A percentile compares a stretch with the other conserved stretches of the same genome.
Evolutionary conservation across 1,139 yeast genomes (phyloP).

Genomic region (Yamadazyma conglobata): DNA sequence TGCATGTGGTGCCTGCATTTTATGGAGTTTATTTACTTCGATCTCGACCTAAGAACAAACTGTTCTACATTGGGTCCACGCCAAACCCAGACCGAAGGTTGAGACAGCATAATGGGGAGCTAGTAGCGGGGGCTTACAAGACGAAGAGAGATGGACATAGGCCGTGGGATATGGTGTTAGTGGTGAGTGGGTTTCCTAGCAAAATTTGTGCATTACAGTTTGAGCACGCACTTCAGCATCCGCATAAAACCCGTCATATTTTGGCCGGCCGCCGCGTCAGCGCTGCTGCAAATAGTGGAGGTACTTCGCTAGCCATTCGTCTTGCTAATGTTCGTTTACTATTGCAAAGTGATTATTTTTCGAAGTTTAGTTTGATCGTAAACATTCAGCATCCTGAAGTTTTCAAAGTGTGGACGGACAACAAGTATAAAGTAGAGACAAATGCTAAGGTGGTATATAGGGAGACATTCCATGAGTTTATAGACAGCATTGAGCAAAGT

Average conservation of each 20-base stretch:
- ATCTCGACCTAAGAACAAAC: conserved; percentile 50
- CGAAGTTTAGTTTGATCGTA: conserved; percentile 36
- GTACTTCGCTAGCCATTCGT: conserved; percentile 38
- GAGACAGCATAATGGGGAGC: conserved; percentile 74
- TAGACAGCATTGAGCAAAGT: conserved; percentile 7
- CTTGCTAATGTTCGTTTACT: conserved; percentile 52
- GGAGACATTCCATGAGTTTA: conserved; percentile 13
- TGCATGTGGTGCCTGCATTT: conserved; percentile 27
- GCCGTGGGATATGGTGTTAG: conserved; percentile 69
- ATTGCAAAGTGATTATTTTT: conserved; percentile 38
- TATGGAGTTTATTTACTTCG: conserved; percentile 69
- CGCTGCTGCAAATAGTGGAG: conserved; percentile 21
- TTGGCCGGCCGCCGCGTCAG: conserved; percentile 1
- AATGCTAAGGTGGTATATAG: conserved; percentile 7
- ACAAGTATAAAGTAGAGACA: conserved; percentile 24
- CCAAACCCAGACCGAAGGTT: conserved; percentile 68
- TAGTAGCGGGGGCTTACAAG: conserved; percentile 56
- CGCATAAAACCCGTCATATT: conserved; percentile 62
- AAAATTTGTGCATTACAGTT: conserved; percentile 67
- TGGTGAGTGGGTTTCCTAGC: conserved; percentile 73
- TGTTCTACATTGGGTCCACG: conserved; percentile 74
- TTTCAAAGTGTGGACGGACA: conserved; percentile 23
- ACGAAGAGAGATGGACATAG: conserved; percentile 54
- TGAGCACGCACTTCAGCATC: conserved; percentile 79
- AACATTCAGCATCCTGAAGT: conserved; percentile 32